Conservation (phyloP, 495 filamentous ascomycete genomes). For the Penicillium mononematosum region DNA sequence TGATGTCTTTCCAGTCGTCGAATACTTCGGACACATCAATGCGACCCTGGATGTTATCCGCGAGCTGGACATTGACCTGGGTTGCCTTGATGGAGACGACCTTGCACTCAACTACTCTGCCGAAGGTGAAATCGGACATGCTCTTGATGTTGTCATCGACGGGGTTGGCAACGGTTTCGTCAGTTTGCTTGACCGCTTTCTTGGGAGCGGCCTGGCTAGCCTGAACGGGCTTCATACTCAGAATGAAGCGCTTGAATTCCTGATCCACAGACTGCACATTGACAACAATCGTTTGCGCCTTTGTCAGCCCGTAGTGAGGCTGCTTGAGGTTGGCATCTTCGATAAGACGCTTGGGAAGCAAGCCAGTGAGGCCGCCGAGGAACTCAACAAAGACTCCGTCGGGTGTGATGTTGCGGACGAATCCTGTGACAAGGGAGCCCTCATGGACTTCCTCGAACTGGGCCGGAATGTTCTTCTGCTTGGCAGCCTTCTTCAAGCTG, state of each 20-base stretch:
- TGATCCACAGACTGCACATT: conserved; percentile 69
- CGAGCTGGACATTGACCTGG: conserved; percentile 86
- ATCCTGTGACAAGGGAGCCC: conserved; percentile 70
- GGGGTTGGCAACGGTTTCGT: conserved; percentile 57
- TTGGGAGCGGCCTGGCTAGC: conserved; percentile 33
- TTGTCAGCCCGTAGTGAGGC: conserved; percentile 71
- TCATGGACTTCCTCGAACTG: conserved; percentile 68
- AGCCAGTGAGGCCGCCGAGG: conserved; percentile 68
- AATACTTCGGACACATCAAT: conserved; percentile 88
- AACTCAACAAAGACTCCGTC: conserved; percentile 81
- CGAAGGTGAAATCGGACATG: conserved; percentile 68
- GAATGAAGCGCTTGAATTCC: conserved; percentile 55
- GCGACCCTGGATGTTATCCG: conserved; percentile 86
- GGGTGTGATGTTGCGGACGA: conserved; percentile 76
- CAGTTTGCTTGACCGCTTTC: conserved; percentile 29
- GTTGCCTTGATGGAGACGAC: conserved; percentile 80
- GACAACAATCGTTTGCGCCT: conserved; percentile 66
- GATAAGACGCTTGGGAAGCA: conserved; percentile 74
- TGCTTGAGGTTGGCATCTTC: conserved; percentile 62
- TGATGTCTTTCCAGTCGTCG: conserved; percentile 81
- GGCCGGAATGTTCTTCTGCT: conserved; percentile 61
- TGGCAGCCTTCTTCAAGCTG: conserved; percentile 71
- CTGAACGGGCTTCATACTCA: conserved; percentile 56
- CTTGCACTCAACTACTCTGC: conserved; percentile 73
- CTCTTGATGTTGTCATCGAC: conserved; percentile 65